phyloP scores from a whole-genome alignment of 2,329 filamentous ascomycete species.

The Apiospora arundinis region DNA sequence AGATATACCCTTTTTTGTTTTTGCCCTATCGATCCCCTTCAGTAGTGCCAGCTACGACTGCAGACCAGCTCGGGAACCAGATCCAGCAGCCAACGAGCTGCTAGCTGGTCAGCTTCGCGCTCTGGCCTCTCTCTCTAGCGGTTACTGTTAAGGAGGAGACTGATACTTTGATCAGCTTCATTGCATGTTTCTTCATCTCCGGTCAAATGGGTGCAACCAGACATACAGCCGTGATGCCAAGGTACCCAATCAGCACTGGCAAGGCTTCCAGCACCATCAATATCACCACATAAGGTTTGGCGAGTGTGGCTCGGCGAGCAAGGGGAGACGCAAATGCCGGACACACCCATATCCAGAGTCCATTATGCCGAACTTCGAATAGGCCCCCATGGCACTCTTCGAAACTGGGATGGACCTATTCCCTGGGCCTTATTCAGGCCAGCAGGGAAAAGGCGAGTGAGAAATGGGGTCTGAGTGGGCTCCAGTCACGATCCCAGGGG shows the following conservation, averaged over 20 bases:
- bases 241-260: neutral
- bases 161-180: too few relatives aligned
- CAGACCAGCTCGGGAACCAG: too few relatives aligned
- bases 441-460: neutral
- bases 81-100: too few relatives aligned
- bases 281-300: neutral
- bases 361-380: conserved; percentile 5
- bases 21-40: neutral
- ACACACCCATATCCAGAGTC: conserved; percentile 12
- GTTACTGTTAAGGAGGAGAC: too few relatives aligned
- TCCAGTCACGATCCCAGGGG: conserved; percentile 11
- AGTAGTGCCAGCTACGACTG: neutral
- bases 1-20: neutral
- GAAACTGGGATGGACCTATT: conserved; percentile 5
- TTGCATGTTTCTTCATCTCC: too few relatives aligned
- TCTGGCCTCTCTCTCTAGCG: too few relatives aligned
- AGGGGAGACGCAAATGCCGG: conserved; percentile 5
- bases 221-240: neutral
- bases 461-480: neutral
- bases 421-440: conserved; percentile 1
- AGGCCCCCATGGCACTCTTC: neutral
- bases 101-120: too few relatives aligned
- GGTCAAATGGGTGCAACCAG: neutral
- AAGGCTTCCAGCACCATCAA: neutral
- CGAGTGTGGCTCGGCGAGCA: neutral